Base-by-base conservation (phyloP, 2,329 filamentous ascomycete species). In the Ophiosphaerella herpotricha region DNA sequence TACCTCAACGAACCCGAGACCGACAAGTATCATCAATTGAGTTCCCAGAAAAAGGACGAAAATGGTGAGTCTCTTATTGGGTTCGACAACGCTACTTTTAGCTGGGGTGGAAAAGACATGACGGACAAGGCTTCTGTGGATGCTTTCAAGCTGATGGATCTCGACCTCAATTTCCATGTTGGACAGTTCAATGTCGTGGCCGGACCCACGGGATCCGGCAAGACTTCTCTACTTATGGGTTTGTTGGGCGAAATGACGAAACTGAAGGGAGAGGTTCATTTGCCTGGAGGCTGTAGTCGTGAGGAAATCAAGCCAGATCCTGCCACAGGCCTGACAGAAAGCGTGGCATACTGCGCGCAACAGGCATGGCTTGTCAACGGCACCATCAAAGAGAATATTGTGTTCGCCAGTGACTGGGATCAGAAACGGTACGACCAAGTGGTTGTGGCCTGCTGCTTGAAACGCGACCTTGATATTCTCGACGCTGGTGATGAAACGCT, bases 311-410 rank as follows among this genome's bases (percentile, higher is more conserved):
- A 81, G 12, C 81, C 86, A 6, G 88, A 97, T 69, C 88, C 91
- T 2, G 86, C 89, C 50, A 97, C 93, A 21, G 89, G 88, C 1
- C 82, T 97, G 34, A 91, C 90, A 5, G 92, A 99, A 68, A 96
- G 89, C 52, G 87, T 97, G 52, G 94, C 94, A 13, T 99, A 97
- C 70, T 96, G 95, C 70, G 93, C 94, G 14, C 94, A 99, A 72
- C 89, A 96, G 72, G 91, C 94, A 7, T 99, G 94, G 94, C 81
- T 99, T 29, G 89, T 97, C 50, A 99, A 99, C 65, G 93, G 89
- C 38, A 95, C 89, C 16, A 95, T 99, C 74, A 91, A 90, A 70
- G 90, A 97, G 56, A 99, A 99, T 71, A 99, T 99, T 58, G 75
- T 96, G 1, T 99, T 99, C 66, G 87, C 92, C 6, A 86, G 89